A percentile compares a stretch with the other conserved stretches of the same genome.
Conservation (phyloP, 495 filamentous ascomycete species). For the Patellaria atrata region DNA sequence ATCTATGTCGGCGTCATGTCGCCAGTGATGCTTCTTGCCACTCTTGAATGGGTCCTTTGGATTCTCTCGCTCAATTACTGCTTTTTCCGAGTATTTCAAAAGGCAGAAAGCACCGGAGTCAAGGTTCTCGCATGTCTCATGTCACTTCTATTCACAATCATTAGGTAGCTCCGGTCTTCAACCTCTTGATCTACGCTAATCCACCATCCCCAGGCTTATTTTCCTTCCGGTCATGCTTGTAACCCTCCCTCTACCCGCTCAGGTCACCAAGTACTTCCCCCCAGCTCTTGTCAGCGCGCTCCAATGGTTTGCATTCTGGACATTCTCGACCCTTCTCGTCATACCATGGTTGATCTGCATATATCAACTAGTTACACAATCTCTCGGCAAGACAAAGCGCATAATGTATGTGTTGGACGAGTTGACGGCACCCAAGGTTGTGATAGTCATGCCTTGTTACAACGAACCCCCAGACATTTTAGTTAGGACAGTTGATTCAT, state of each 20-base stretch:
- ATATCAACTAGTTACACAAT: slow-evolving; percentile 75
- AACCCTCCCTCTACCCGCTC: slow-evolving; percentile 69
- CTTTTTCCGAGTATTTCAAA: slow-evolving; percentile 71
- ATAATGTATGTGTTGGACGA: slow-evolving; percentile 81
- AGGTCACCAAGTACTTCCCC: slow-evolving; percentile 59
- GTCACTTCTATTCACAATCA: slow-evolving; percentile 51
- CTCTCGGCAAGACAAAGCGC: slow-evolving; percentile 62
- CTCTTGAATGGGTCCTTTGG: slow-evolving; percentile 92
- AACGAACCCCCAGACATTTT: slow-evolving; percentile 82
- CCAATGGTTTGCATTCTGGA: slow-evolving; percentile 94
- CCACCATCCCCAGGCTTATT: slow-evolving; percentile 41
- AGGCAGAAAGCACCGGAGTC: slow-evolving; percentile 79
- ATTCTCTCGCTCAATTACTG: slow-evolving; percentile 87
- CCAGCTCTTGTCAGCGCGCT: slow-evolving; percentile 47
- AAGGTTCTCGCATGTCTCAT: slow-evolving; percentile 62
- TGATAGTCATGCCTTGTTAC: slow-evolving; percentile 96
- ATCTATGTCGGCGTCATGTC: slow-evolving; percentile 74
- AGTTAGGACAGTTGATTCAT: slow-evolving; percentile 77
- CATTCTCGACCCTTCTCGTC: slow-evolving; percentile 72
- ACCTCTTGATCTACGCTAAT: not conserved
- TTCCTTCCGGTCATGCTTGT: slow-evolving; percentile 93
- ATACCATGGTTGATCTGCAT: slow-evolving; percentile 90
- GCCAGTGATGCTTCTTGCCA: slow-evolving; percentile 66
- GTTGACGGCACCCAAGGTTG: slow-evolving; percentile 76
- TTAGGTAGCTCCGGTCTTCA: slow-evolving; percentile 44